These are phyloP conservation scores for Panellus pusillus DNA, from an alignment of 768 basidiomycete genomes.

Conservation along the genomic window DNA sequence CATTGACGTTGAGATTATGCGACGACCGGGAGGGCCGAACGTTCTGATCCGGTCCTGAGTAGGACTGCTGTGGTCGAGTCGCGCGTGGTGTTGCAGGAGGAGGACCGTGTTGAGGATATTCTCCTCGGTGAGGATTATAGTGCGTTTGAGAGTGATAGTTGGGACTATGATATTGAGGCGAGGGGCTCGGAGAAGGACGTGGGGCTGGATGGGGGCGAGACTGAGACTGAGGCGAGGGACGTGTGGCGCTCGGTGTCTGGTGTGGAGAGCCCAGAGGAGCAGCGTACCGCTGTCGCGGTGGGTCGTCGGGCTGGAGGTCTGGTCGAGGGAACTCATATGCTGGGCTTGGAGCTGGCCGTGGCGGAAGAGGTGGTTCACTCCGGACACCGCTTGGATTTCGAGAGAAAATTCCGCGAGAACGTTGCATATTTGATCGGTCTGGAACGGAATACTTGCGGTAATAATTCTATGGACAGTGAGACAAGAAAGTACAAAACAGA, in stretches of 20 bases:
- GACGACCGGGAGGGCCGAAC: conserved; percentile 26
- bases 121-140: conserved; percentile 20
- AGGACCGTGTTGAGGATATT: conserved; percentile 10
- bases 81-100: conserved; percentile 15
- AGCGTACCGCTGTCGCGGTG: conserved; percentile 25
- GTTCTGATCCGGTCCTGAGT: conserved; percentile 8
- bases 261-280: conserved; percentile 23
- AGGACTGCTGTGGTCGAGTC: conserved; percentile 12
- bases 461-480: conserved; percentile 40
- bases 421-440: conserved; percentile 31
- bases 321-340: conserved; percentile 54
- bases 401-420: conserved; percentile 50
- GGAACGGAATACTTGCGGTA: conserved; percentile 69
- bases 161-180: conserved; percentile 16
- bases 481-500: not conserved
- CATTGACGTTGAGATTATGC: conserved; percentile 19
- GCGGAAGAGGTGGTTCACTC: conserved; percentile 34
- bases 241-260: conserved; percentile 9
- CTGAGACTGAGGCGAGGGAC: conserved; percentile 25
- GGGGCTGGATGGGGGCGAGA: conserved; percentile 22
- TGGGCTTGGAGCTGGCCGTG: conserved; percentile 29
- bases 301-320: conserved; percentile 54
- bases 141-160: conserved; percentile 20
- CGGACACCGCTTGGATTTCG: conserved; percentile 31
- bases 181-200: conserved; percentile 8